Conservation (phyloP, 2,329 filamentous ascomycete genomes). For the Colletotrichum cuscutae region DNA sequence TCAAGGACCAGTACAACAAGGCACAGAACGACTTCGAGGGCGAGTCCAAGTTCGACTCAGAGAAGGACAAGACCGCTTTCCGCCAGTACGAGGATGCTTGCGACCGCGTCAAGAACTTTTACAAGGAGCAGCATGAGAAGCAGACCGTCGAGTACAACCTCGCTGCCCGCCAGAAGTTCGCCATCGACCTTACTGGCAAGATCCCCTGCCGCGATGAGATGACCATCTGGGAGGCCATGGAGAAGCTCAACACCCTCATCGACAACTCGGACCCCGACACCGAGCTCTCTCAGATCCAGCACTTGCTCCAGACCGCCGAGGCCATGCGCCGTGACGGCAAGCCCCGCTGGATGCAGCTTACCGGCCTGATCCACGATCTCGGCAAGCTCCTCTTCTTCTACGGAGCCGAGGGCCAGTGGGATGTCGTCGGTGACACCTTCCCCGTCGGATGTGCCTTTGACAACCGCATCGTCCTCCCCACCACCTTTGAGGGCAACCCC, state of each 20-base stretch:
- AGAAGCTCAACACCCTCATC: constrained; percentile 90
- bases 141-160: constrained; percentile 89
- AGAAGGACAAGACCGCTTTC: constrained; percentile 84
- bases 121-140: constrained; percentile 76
- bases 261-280: constrained; percentile 94
- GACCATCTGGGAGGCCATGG: constrained; percentile 91
- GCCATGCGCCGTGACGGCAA: constrained; percentile 88
- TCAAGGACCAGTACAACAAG: constrained; percentile 51
- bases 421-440: constrained; percentile 90
- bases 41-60: constrained; percentile 74
- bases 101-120: constrained; percentile 88
- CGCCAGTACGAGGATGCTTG: constrained; percentile 86
- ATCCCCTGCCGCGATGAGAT: constrained; percentile 74
- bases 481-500: constrained; percentile 81
- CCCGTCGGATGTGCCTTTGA: constrained; percentile 82
- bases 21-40: constrained; percentile 44
- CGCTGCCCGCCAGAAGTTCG: constrained; percentile 70
- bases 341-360: constrained; percentile 84
- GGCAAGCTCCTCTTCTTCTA: constrained; percentile 86
- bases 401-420: constrained; percentile 89
- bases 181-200: constrained; percentile 65
- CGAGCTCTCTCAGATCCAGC: constrained; percentile 86
- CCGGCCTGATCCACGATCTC: constrained; percentile 81
- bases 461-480: constrained; percentile 81
- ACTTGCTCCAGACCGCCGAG: constrained; percentile 88